Percentiles rank a stretch among this genome's conserved stretches.
These are phyloP conservation scores for Suillus brevipes DNA, from an alignment of 768 basidiomycete species.

Conservation along the genomic window DNA sequence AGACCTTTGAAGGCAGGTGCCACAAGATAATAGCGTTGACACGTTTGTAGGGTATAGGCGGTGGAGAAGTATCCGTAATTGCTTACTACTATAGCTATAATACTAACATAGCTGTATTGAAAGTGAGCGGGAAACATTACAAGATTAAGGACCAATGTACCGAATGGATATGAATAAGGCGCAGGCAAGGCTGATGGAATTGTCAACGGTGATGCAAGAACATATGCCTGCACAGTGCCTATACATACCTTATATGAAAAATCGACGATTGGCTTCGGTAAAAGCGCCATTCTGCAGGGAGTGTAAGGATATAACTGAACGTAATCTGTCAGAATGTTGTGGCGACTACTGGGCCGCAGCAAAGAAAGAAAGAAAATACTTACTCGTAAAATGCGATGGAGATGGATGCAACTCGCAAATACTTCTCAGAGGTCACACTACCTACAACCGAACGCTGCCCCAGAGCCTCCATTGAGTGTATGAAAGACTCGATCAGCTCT, in stretches of 20 bases:
- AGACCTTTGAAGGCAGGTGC: constrained; percentile 65
- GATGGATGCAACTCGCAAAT: constrained; percentile 36
- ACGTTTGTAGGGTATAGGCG: constrained; percentile 47
- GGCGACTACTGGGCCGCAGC: background rate
- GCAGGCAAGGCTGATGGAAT: constrained; percentile 28
- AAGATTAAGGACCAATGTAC: constrained; percentile 10
- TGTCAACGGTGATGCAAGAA: background rate
- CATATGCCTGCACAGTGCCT: background rate
- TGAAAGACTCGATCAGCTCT: background rate
- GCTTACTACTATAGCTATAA: constrained; percentile 48
- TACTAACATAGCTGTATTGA: constrained; percentile 37
- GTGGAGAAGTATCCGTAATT: constrained; percentile 60
- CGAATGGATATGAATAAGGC: constrained; percentile 35
- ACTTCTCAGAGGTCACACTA: constrained; percentile 23
- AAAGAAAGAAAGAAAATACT: constrained; percentile 12
- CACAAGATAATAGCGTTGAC: constrained; percentile 49
- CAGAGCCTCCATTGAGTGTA: background rate
- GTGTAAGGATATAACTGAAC: no score
- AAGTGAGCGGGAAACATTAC: background rate
- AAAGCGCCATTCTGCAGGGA: no score
- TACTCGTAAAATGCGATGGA: constrained; percentile 42
- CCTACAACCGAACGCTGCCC: background rate
- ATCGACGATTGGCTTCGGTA: no score
- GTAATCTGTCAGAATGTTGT: no score
- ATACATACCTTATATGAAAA: constrained; percentile 11